Base-by-base conservation (phyloP, 352 stramenopile species). In the Paralagenidium karlingii region DNA sequence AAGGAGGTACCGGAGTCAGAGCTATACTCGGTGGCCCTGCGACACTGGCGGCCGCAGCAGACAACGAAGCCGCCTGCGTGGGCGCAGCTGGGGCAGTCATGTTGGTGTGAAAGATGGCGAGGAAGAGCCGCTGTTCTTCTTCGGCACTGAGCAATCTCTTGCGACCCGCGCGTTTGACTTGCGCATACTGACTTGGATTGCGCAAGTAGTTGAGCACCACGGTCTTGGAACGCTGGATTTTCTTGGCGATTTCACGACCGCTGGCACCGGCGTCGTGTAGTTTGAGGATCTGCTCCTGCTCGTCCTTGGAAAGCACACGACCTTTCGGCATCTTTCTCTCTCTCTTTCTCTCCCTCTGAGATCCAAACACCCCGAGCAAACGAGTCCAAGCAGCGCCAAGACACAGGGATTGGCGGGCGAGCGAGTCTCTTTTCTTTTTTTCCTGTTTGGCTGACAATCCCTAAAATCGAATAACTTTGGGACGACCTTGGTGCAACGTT, bases 191-290 rank as follows among this genome's bases (percentile, higher is more conserved):
- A 32, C 56, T 30, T 7, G 63, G 63, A 15, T 53, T 61, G 21
- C 60, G 58, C 34, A 76, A 54, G 42, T 54, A 76, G 46, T 71
- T 76, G 48, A 76, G 63, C 51, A 76, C 63, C 24, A 76, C 63
- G 15, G 63, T 71, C 57, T 76, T 76, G 47, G 60, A 71, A 38
- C 63, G 63, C 24, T 53, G 29, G 11, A 76, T 49, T 45, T 55
- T 51, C 45, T 64, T 59, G 15, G 48, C 63, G 51, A 76, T 76
- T 46, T 71, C 60, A n/a, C 63, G 57, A 8, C 50, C 59, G 40
- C 63, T 76, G 12, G 55, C 45, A 45, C 54, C 59, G 6, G 40
- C 39, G n/a, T 39, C 44, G 38, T 68, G 60, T 51, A 76, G 39
- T 49, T 53, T 32, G 19, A 20, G 25, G 51, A 76, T 76, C 60